These are phyloP conservation scores for Aureobasidium lini DNA, from an alignment of 2,329 filamentous ascomycete species.

Conservation along the genomic window DNA sequence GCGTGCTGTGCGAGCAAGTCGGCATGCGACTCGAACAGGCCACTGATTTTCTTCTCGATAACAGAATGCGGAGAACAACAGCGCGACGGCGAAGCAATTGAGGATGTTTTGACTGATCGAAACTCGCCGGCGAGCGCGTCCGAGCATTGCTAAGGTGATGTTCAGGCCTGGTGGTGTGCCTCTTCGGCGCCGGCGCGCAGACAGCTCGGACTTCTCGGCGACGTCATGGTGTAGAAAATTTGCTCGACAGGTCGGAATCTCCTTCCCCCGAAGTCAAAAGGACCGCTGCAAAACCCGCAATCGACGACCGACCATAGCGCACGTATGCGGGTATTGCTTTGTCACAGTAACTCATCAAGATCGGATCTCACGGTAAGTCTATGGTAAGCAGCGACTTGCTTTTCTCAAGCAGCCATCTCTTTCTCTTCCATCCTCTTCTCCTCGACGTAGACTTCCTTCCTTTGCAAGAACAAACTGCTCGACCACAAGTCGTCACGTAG, in stretches of 20 bases:
- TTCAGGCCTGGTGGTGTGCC: slow-evolving; percentile 3
- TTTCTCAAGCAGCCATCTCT: neutral
- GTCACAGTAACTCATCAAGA: neutral
- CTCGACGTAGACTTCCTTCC: neutral
- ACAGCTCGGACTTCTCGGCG: slow-evolving; percentile 9
- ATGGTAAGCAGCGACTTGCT: slow-evolving; percentile 1
- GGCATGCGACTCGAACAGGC: neutral
- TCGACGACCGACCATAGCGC: slow-evolving; percentile 1
- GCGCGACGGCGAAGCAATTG: slow-evolving; percentile 4
- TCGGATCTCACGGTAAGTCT: neutral
- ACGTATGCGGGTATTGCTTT: neutral
- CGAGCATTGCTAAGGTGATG: neutral
- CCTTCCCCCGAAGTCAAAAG: neutral
- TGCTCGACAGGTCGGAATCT: slow-evolving; percentile 1
- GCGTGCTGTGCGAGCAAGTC: neutral
- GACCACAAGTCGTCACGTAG: neutral
- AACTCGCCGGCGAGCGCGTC: neutral
- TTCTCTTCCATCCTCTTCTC: neutral
- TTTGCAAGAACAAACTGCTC: too few relatives aligned
- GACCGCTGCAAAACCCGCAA: neutral
- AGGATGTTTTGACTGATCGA: neutral
- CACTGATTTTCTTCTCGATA: neutral
- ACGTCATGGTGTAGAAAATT: slow-evolving; percentile 12
- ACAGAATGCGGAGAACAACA: neutral
- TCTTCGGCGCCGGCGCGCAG: neutral